Percentiles rank a stretch among this genome's conserved stretches.
Evolutionary conservation across 202 grass and related monocot species (phyloP).

Genomic region (Digitaria exilis): DNA sequence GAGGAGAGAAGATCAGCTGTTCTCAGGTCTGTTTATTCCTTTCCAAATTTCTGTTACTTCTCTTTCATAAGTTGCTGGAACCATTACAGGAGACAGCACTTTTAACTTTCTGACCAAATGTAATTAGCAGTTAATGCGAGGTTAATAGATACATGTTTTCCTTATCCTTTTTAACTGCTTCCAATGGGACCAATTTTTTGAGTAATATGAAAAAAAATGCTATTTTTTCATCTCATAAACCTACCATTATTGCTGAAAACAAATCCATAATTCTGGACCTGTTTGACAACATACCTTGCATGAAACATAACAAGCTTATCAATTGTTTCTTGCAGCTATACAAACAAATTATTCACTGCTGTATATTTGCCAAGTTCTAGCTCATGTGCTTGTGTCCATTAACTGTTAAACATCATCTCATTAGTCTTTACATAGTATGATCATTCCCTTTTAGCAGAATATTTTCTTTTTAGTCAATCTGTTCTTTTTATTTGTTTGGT

Average conservation of each 20-base stretch:
- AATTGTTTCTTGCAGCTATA: background rate
- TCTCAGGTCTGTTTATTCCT: slow-evolving; percentile 65
- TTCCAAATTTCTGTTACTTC: slow-evolving; percentile 15
- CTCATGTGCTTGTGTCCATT: background rate
- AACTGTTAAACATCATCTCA: slow-evolving; percentile 9
- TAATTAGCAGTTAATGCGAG: background rate
- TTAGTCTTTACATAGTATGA: background rate
- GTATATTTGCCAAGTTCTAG: background rate
- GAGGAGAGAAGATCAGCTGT: slow-evolving; percentile 95
- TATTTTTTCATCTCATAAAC: background rate
- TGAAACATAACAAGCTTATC: background rate
- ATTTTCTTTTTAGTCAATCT: slow-evolving; percentile 1
- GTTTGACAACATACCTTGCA: background rate
- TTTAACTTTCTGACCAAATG: background rate
- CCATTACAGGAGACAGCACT: slow-evolving; percentile 16
- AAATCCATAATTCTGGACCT: background rate
- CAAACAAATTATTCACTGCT: slow-evolving; percentile 7
- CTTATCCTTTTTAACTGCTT: slow-evolving; percentile 1
- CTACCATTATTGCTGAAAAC: background rate
- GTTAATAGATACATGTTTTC: background rate
- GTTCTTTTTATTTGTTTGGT: slow-evolving; percentile 1
- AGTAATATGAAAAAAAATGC: slow-evolving; percentile 3
- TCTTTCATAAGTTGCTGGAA: slow-evolving; percentile 30
- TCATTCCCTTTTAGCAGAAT: background rate
- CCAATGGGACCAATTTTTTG: background rate